Evolutionary conservation across 805 yeast species (phyloP).

Genomic region (Saturnispora gosingensis): DNA sequence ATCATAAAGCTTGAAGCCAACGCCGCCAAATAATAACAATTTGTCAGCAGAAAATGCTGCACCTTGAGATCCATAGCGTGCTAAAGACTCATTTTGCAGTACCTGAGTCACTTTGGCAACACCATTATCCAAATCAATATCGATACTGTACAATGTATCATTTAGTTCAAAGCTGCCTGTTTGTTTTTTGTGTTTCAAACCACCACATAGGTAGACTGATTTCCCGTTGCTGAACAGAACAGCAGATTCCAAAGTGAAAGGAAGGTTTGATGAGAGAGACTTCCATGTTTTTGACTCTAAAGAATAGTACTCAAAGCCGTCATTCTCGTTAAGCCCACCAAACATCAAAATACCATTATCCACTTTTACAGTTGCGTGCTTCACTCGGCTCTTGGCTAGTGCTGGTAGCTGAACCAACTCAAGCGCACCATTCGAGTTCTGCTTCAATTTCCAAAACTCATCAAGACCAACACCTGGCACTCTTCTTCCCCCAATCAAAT

Average conservation of each 20-base stretch:
- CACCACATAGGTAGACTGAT: constrained; percentile 42
- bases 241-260: constrained; percentile 3
- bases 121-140: constrained; percentile 8
- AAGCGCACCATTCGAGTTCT: constrained; percentile 7
- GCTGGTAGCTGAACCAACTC: constrained; percentile 34
- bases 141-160: constrained; percentile 29
- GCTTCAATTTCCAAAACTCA: constrained; percentile 36
- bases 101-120: constrained; percentile 16
- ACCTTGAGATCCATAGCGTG: constrained; percentile 37
- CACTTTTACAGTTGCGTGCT: constrained; percentile 38
- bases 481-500: constrained; percentile 60
- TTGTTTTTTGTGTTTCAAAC: constrained; percentile 21
- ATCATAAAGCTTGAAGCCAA: constrained; percentile 26
- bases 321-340: constrained; percentile 35
- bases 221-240: constrained; percentile 8
- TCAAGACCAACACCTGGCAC: constrained; percentile 42
- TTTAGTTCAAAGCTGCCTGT: constrained; percentile 19
- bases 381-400: constrained; percentile 38
- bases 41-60: constrained; percentile 4
- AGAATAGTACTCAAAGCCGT: constrained; percentile 19
- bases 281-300: constrained; percentile 7
- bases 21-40: constrained; percentile 14
- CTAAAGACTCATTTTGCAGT: constrained; percentile 26
- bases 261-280: not conserved
- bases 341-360: constrained; percentile 32